phyloP scores from a whole-genome alignment of 495 filamentous ascomycete genomes.

The Venustampulla echinocandica region DNA sequence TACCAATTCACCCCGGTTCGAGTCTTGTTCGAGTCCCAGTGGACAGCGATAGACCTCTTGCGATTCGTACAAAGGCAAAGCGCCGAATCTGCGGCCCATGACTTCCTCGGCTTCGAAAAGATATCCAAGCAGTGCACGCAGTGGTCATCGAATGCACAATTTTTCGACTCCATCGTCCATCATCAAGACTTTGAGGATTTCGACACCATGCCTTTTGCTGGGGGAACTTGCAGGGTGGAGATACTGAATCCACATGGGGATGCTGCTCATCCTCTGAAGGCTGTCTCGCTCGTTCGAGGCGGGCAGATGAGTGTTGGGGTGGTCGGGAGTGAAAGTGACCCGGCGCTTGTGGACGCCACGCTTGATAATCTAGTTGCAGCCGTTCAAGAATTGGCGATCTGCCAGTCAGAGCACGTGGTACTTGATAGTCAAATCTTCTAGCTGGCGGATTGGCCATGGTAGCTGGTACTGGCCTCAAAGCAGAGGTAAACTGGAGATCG shows the following conservation, averaged over 20 bases:
- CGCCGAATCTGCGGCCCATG: not conserved
- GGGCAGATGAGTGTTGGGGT: too few species aligned
- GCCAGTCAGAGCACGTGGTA: too few species aligned
- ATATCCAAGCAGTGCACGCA: not conserved
- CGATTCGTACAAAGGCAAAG: not conserved
- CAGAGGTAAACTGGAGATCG: too few species aligned
- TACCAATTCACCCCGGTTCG: not conserved
- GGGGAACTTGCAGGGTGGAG: not conserved
- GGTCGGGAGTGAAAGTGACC: too few species aligned
- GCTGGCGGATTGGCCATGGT: too few species aligned
- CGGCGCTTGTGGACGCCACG: too few species aligned
- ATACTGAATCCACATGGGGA: not conserved
- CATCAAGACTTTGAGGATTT: not conserved
- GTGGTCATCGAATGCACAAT: not conserved
- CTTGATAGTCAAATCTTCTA: too few species aligned
- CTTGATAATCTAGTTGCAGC: too few species aligned
- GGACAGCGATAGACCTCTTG: not conserved
- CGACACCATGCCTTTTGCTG: not conserved
- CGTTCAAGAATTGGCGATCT: too few species aligned
- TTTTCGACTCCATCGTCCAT: not conserved
- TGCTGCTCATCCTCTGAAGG: too few species aligned
- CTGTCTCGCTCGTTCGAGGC: too few species aligned
- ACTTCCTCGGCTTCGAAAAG: not conserved
- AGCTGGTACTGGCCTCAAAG: too few species aligned
- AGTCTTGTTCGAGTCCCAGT: not conserved